Evolutionary conservation across 1,284 basidiomycete species (phyloP).

Genomic region (Tetrapyrgos nigripes): DNA sequence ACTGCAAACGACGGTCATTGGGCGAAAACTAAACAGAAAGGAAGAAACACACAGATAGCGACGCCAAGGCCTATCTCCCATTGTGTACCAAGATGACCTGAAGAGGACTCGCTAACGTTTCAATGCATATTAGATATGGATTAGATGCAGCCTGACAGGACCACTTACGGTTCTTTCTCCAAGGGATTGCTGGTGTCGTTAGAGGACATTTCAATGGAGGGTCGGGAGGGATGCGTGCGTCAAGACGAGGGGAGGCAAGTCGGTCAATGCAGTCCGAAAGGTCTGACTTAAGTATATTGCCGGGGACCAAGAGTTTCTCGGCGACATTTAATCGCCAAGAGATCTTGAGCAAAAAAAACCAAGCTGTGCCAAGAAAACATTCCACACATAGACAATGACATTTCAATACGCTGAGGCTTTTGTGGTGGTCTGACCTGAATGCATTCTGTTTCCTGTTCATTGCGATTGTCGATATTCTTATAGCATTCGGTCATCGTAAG

Average conservation of each 20-base stretch:
- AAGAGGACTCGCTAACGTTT: not conserved
- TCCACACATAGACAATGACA: not conserved
- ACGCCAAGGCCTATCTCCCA: slow-evolving; percentile 23
- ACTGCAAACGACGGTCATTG: not conserved
- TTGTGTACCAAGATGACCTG: slow-evolving; percentile 9
- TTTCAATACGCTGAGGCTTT: not conserved
- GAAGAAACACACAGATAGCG: slow-evolving; percentile 15
- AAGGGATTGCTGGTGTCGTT: not conserved
- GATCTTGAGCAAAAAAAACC: not conserved
- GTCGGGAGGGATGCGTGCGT: not conserved
- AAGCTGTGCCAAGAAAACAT: not conserved
- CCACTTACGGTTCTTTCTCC: not conserved
- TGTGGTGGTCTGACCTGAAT: no score
- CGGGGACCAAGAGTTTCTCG: not conserved
- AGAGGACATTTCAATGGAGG: not conserved
- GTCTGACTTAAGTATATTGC: not conserved
- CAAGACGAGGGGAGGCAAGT: not conserved
- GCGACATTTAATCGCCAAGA: not conserved
- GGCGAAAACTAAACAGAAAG: not conserved
- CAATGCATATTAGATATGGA: not conserved
- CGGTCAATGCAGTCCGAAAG: not conserved
- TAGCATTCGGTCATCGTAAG: no score
- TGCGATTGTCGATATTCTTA: no score
- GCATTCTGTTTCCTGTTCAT: no score
- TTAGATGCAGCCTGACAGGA: not conserved